Percentiles rank a stretch among this genome's conserved stretches.
Evolutionary conservation across 805 yeast species (phyloP).

Genomic region (Saitoella complicata): DNA sequence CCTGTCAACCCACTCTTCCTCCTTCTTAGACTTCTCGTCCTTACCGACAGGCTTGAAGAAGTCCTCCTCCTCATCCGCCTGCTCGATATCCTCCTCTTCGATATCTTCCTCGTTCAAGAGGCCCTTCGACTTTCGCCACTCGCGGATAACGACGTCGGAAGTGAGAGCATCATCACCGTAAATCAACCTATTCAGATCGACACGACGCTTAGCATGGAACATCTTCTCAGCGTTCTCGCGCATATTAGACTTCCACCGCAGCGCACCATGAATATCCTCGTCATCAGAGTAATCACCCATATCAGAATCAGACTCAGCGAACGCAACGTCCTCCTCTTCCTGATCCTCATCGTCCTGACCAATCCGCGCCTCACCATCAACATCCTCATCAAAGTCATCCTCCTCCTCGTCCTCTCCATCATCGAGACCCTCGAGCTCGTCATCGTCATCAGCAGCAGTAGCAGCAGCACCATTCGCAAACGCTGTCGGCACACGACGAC

Average conservation of each 20-base stretch:
- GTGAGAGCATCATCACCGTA: slow-evolving; percentile 70
- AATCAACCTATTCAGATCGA: slow-evolving; percentile 65
- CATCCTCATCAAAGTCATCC: slow-evolving; percentile 11
- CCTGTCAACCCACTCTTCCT: slow-evolving; percentile 11
- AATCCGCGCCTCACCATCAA: slow-evolving; percentile 16
- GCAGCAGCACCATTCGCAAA: slow-evolving; percentile 2
- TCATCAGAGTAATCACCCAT: slow-evolving; percentile 27
- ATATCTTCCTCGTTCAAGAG: slow-evolving; percentile 23
- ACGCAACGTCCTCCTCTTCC: slow-evolving; percentile 32
- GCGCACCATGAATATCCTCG: slow-evolving; percentile 24
- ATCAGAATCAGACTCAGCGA: slow-evolving; percentile 27
- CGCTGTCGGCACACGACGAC: slow-evolving; percentile 11
- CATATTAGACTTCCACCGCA: no score
- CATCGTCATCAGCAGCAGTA: no score
- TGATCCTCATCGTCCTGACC: slow-evolving; percentile 23
- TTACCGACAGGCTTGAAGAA: background rate
- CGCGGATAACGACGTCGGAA: slow-evolving; percentile 44
- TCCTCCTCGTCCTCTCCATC: slow-evolving; percentile 25
- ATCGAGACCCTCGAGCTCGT: background rate
- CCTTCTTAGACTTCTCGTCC: slow-evolving; percentile 4
- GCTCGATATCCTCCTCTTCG: slow-evolving; percentile 28
- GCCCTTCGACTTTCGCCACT: slow-evolving; percentile 1
- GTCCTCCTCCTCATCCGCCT: slow-evolving; percentile 14
- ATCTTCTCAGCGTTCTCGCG: slow-evolving; percentile 19
- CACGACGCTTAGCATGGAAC: slow-evolving; percentile 34